Evolutionary conservation across 139 green algal species (phyloP), one percentile per base, ranked within the genome.

Genomic region (Raphidocelis subcapitata): DNA sequence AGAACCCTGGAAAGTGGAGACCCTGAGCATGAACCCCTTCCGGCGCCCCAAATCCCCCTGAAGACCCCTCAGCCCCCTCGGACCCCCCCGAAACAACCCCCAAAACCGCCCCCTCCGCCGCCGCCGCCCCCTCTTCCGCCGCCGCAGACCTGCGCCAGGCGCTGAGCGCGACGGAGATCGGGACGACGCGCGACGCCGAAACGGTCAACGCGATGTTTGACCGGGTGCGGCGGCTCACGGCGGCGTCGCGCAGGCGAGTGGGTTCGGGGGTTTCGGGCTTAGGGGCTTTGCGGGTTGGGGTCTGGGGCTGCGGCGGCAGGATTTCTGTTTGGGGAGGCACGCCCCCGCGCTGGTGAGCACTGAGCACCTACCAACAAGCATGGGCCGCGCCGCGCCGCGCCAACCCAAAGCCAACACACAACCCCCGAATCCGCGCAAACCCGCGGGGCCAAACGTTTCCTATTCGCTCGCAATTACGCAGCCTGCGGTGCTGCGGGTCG

Each of bases 161-260:
- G 3, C 75, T 99, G 49, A 44, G 97, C 21, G 90, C 79, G 32
- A 98, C 95, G 3, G 95, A 99, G 86, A 74, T 88, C 1, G 83
- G 83, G 33, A 88, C 89, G 2, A 75, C 81, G 8, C 79, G 91
- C 0, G 92, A 97, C 47, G 66, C 68, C 4, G 83, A 83, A 5
- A 92, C 86, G 3, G 77, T 94, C 26, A 82, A 88, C 24, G 90
- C 87, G 10, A 86, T 92, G 33, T 94, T 95, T 71, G 84, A 83
- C 23, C 81, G 93, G 29, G 84, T 97, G 5, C 71, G 77, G 0
- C 36, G 29, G 14, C 57, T 97, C 21, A 74, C 62, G 10, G 14
- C 28, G 18, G 54, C 31, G 18, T 74, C 81, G 44, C 75, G 76
- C 37, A 74, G 69, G 76, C 76, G n/a, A 32, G 63, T 36, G 32